Base-by-base conservation (phyloP, 495 filamentous ascomycete genomes). In the Penicillium turbatum region DNA sequence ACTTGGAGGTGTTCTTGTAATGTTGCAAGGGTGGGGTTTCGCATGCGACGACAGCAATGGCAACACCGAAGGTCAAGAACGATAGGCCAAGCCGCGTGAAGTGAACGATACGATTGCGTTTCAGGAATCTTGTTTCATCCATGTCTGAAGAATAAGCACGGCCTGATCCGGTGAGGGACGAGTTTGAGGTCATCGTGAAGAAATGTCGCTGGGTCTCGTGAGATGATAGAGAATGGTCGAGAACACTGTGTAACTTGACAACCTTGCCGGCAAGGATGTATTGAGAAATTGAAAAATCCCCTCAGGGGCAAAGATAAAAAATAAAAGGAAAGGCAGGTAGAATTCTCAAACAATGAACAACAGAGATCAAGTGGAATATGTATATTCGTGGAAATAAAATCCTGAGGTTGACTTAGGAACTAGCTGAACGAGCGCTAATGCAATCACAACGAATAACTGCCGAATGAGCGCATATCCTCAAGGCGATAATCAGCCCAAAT, bases 31-130 rank as follows among this genome's bases (percentile, higher is more conserved):
- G 70, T 5, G 67, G 64, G 5, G 64, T 72, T 37, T 74, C 71
- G 51, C 74, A 77, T 16, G 60, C 68, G 15, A 79, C 66, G 43
- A 74, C 54, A 2, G 74, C 66, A 15, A 76, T 55, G 4, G 73
- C 62, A n/a, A 60, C 47, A 10, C 37, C 37, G 26, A 75, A 62
- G 11, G 70, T 67, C 40, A 76, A 38, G 6, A 60, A 41, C 0
- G 73, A 66, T 15, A 79, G 54, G 17, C 60, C 67, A 15, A 79
- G 61, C 40, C 73, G 71, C 26, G 64, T 38, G 59, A 63, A 62
- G 45, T 75, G 69, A 16, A 80, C 59, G 29, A 62, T 31, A 19
- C 71, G 67, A 21, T 59, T 68, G 38, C 67, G 65, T 27, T 69
- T 64, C 10, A 76, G 64, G 42, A 77, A 77, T 1, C 37, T 55